Base-by-base conservation (phyloP, 73 alveolate genomes). In the Paramecium primaurelia region DNA sequence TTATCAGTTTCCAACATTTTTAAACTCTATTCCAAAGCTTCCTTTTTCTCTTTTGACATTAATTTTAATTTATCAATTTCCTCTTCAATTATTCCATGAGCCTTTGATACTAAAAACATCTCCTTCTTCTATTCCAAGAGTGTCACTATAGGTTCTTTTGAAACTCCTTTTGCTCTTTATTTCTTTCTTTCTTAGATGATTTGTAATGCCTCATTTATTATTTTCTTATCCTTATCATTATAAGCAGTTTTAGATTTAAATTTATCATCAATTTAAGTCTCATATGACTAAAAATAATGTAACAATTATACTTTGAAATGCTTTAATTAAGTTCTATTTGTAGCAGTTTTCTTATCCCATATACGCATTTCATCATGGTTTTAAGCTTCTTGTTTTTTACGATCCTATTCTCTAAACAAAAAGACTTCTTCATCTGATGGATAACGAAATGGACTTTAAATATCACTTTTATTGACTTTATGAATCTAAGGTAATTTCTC, bases 51-150 rank as follows among this genome's bases (percentile, higher is more conserved):
- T 12, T 71, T 44, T 38, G 92, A 58, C 84, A 51, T 89, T 12
- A 49, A 45, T 58, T 89, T 89, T 20, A 89, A 64, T 40, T 83
- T 89, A 32, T 71, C 90, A 4, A 89, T 89, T 47, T 89, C 94
- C 28, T 89, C 71, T 49, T 89, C 86, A 64, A 89, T 89, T 45
- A 89, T 89, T 6, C 94, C 94, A 26, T 89, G 88, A 3, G 94
- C 94, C 71, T 71, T 89, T 42, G 94, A 89, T 7, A 89, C 94
- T 14, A 89, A 54, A 40, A 89, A 89, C 91, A 89, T 89, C 73
- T 89, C 94, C 68, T 89, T 89, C 36, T 89, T 89, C 84, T 89
- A 73, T 45, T 89, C 94, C 28, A 71, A 38, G 0, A 89, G 59
- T 47, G 80, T 83, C 26, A 89, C 94, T 8, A 83, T 68, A 9